A percentile compares a stretch with the other conserved stretches of the same genome.
Conservation (phyloP, 495 filamentous ascomycete species). For the Podospora pseudocomata region DNA sequence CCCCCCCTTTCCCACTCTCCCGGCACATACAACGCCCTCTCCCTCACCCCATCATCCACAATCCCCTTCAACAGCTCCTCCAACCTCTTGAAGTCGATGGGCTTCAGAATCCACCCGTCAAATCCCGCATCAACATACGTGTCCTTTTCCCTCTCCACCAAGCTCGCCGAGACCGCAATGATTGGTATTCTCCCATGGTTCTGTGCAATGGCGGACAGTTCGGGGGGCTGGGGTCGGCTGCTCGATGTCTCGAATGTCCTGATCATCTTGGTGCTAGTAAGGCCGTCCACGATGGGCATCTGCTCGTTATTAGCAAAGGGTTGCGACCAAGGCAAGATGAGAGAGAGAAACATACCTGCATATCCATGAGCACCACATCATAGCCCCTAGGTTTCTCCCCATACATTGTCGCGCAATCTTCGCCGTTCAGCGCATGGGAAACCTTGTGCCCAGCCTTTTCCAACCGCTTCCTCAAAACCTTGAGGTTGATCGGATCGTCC, state of each 20-base stretch:
- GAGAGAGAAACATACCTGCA: slow-evolving; percentile 60
- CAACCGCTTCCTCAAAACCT: slow-evolving; percentile 78
- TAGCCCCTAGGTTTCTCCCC: slow-evolving; percentile 55
- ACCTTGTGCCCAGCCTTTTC: slow-evolving; percentile 76
- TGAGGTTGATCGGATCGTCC: slow-evolving; percentile 90
- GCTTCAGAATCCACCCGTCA: slow-evolving; percentile 85
- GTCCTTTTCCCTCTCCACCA: slow-evolving; percentile 65
- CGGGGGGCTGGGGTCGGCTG: slow-evolving; percentile 13
- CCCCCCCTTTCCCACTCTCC: slow-evolving; percentile 72
- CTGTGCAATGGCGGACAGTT: slow-evolving; percentile 47
- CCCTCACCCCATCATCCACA: slow-evolving; percentile 43
- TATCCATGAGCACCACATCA: slow-evolving; percentile 94
- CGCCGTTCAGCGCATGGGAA: slow-evolving; percentile 72
- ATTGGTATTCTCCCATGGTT: slow-evolving; percentile 65
- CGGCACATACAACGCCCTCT: slow-evolving; percentile 51
- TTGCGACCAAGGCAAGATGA: not conserved
- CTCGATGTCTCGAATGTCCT: slow-evolving; percentile 61
- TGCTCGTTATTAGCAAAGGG: slow-evolving; percentile 30
- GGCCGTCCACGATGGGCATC: slow-evolving; percentile 94
- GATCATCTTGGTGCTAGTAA: slow-evolving; percentile 79
- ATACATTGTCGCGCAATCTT: slow-evolving; percentile 76
- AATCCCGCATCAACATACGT: slow-evolving; percentile 80
- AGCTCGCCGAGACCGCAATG: slow-evolving; percentile 85
- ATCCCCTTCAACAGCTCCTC: slow-evolving; percentile 60
- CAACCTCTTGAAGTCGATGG: slow-evolving; percentile 67